These are phyloP conservation scores for Lagenidium sp. DNA, from an alignment of 352 stramenopile genomes.

Conservation along the genomic window DNA sequence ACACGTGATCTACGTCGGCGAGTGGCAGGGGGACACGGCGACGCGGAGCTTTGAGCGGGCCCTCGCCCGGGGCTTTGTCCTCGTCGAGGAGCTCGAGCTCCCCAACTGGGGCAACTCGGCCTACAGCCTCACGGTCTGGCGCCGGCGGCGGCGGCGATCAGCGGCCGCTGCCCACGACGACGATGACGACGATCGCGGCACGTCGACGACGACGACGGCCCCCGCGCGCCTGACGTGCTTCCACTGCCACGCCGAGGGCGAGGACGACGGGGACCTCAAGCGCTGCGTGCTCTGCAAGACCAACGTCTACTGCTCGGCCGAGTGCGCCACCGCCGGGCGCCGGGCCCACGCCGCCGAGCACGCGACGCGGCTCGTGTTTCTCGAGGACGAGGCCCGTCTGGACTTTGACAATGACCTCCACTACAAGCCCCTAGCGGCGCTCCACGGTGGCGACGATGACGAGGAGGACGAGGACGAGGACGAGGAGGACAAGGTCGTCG, in stretches of 20 bases:
- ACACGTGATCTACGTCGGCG: constrained; percentile 56
- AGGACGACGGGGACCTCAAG: constrained; percentile 33
- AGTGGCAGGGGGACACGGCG: constrained; percentile 75
- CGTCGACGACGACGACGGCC: constrained; percentile 5
- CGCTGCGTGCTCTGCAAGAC: constrained; percentile 75
- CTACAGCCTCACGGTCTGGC: constrained; percentile 65
- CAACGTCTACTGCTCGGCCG: constrained; percentile 62
- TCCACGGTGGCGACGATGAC: constrained; percentile 16
- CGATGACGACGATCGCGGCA: constrained; percentile 5
- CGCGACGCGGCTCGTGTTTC: constrained; percentile 56
- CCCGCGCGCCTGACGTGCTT: constrained; percentile 53
- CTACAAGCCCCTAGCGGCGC: constrained; percentile 34
- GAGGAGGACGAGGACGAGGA: constrained; percentile 20
- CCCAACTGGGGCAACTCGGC: constrained; percentile 79
- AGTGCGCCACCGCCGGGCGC: constrained; percentile 29
- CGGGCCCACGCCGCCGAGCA: constrained; percentile 51
- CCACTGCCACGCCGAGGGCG: constrained; percentile 19
- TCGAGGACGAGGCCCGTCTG: constrained; percentile 37
- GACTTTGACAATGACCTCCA: constrained; percentile 60
- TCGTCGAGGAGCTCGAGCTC: constrained; percentile 43
- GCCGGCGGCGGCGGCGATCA: not conserved
- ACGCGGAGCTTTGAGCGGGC: constrained; percentile 58
- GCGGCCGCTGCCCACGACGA: too few species aligned
- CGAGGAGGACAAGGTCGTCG: constrained; percentile 10
- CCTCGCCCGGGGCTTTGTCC: constrained; percentile 36